These are phyloP conservation scores for Paraphaeosphaeria sporulosa DNA, from an alignment of 2,329 filamentous ascomycete species.

Conservation along the genomic window DNA sequence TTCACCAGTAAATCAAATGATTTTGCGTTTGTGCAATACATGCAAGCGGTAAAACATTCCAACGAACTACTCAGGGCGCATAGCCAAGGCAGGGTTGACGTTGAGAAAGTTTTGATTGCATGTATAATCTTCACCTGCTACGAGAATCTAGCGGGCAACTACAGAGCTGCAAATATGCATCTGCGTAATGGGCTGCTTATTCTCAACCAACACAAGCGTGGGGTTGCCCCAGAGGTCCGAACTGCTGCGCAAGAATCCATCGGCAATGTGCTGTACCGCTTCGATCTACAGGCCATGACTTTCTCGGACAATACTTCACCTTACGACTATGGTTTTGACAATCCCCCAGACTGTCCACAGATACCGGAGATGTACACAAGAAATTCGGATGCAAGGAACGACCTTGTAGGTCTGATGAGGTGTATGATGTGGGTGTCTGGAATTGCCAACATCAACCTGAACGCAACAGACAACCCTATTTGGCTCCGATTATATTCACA, in stretches of 20 bases:
- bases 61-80: slow-evolving; percentile 34
- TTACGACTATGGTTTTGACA: slow-evolving; percentile 32
- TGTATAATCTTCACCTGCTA: slow-evolving; percentile 44
- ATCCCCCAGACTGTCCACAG: slow-evolving; percentile 28
- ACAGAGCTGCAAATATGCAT: slow-evolving; percentile 38
- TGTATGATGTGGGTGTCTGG: slow-evolving; percentile 41
- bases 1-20: slow-evolving; percentile 24
- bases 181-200: slow-evolving; percentile 37
- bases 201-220: slow-evolving; percentile 28
- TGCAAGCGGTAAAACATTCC: slow-evolving; percentile 38
- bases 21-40: slow-evolving; percentile 40
- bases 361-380: slow-evolving; percentile 29
- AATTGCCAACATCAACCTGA: slow-evolving; percentile 27
- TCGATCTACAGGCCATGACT: slow-evolving; percentile 43
- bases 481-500: slow-evolving; percentile 30
- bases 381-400: slow-evolving; percentile 31
- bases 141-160: slow-evolving; percentile 42
- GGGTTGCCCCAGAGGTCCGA: background rate
- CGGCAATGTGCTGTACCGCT: slow-evolving; percentile 34
- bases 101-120: slow-evolving; percentile 38
- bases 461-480: slow-evolving; percentile 27
- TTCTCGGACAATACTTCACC: slow-evolving; percentile 39
- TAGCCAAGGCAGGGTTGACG: slow-evolving; percentile 26
- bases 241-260: slow-evolving; percentile 26
- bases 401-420: slow-evolving; percentile 33